Evolutionary conservation across 2,329 filamentous ascomycete genomes (phyloP), one percentile per base, ranked within the genome.

Genomic region (Epichloe brachyelytri): DNA sequence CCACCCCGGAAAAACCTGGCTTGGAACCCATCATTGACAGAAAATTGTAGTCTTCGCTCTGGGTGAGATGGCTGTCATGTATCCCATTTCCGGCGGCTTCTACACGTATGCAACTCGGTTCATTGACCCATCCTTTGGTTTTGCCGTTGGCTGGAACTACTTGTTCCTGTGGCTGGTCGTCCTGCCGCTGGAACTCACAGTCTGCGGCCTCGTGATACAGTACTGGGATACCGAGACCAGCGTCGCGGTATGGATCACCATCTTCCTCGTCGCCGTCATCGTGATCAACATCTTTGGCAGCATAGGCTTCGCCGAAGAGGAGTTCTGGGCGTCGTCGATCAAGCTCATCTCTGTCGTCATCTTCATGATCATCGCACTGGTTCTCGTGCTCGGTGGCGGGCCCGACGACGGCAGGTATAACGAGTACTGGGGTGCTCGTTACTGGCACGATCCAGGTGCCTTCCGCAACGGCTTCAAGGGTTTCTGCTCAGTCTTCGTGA

Each of bases 381-480:
- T 82, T 40, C 70, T 82, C 41, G 73, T 80, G 53, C 71, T 71
- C 46, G 79, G 79, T 26, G 79, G 79, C 26, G 79, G 78, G 0
- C 77, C 79, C 14, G 68, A 68, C 2, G 63, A 52, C 3, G 65
- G 68, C 36, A 54, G 58, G 3, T 75, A 73, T 55, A 61, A 62
- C 56, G 55, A 68, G 6, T 75, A 71, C 56, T 65, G 61, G 59
- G 72, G 75, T 3, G 65, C 66, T n/a, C 63, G 68, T 51, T 67
- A 66, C 44, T 70, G 72, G 71, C 59, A 70, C 55, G 59, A 68
- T 2, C 66, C 71, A 0, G 71, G 71, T 2, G 71, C 72, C 0
- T 87, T 86, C 65, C 71, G 84, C 64, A 78, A 85, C 57, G 83
- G 83, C 33, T 85, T 85, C 70, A 78, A 80, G 53, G 83, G 83